Base-by-base conservation (phyloP, 345 rosid genomes). In the Citrus australasica region DNA sequence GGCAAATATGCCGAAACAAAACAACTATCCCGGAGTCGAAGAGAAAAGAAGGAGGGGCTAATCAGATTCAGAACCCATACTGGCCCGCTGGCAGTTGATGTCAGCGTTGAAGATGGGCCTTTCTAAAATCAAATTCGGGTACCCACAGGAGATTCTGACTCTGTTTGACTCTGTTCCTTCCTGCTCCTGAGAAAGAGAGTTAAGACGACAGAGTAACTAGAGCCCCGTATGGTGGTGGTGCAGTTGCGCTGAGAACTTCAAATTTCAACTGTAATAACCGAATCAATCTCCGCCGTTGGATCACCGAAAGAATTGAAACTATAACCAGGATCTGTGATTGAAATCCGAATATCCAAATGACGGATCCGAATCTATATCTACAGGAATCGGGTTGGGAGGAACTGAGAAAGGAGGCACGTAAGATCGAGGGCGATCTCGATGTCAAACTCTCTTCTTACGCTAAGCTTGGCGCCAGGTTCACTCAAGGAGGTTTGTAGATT, bases 341-440 rank as follows among this genome's bases (percentile, higher is more conserved):
- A 72, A 68, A 24, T 22, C 37, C 62, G 71, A 76, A 64, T 86
- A 87, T 82, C 85, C 75, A 79, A 84, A 95, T 93, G 98, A 84
- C 86, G 84, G 97, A 91, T 79, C 69, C 89, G 85, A 90, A 72
- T 86, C 85, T 90, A 79, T 96, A 91, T 88, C 85, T 94, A 71
- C 98, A 94, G 86, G 98, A 96, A 82, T 92, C 97, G 35, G 98
- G 98, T 33, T 96, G 99, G 97, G 99, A 92, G 83, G 99, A 96
- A 76, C 88, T 94, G 74, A 87, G 99, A 85, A 88, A 86, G 75
- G 97, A 93, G 71, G 98, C 98, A 67, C 90, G 98, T 69, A 96
- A 92, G 88, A 84, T 94, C 82, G 99, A 94, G 85, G 95, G 97
- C 78, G 98, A 95, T 92, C 94, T 95, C 79, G 99, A 95, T 65